phyloP scores from a whole-genome alignment of 1,284 basidiomycete species.

The Cutaneotrichosporon sp. region DNA sequence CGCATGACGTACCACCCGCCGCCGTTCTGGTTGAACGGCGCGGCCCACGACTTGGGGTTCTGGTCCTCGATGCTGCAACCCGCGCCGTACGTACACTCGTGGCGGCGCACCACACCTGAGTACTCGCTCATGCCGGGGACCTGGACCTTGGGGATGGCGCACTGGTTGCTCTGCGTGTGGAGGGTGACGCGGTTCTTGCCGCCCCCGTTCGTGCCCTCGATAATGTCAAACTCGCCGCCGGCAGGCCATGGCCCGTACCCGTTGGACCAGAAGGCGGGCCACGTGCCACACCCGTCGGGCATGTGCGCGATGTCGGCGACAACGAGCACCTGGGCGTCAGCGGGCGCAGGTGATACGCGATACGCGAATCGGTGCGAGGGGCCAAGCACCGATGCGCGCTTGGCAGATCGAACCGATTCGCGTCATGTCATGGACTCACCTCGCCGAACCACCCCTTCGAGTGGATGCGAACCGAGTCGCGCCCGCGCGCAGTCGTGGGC shows the following conservation, averaged over 20 bases:
- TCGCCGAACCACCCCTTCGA: slow-evolving; percentile 46
- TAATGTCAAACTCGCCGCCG: slow-evolving; percentile 80
- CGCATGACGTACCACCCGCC: slow-evolving; percentile 76
- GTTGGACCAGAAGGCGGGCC: slow-evolving; percentile 69
- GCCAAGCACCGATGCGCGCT: no score
- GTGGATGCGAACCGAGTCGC: slow-evolving; percentile 46
- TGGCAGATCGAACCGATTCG: no score
- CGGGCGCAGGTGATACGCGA: background rate
- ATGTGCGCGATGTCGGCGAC: slow-evolving; percentile 52
- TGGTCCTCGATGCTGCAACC: slow-evolving; percentile 11
- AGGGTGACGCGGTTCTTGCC: slow-evolving; percentile 13
- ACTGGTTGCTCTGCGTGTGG: slow-evolving; percentile 55
- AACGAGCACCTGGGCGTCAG: slow-evolving; percentile 11
- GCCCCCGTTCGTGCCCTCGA: slow-evolving; percentile 61
- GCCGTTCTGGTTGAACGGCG: slow-evolving; percentile 55
- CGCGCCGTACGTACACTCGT: slow-evolving; percentile 59
- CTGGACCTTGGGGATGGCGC: slow-evolving; percentile 39
- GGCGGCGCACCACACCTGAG: slow-evolving; percentile 40
- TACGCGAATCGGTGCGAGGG: no score
- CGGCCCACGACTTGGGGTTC: slow-evolving; percentile 25
- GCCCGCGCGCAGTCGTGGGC: slow-evolving; percentile 35
- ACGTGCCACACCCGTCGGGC: slow-evolving; percentile 55
- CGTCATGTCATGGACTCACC: slow-evolving; percentile 30
- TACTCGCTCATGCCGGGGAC: slow-evolving; percentile 63
- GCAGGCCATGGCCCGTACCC: slow-evolving; percentile 66